These are phyloP conservation scores for Amanita jacksonii DNA, from an alignment of 768 basidiomycete genomes.

Conservation along the genomic window DNA sequence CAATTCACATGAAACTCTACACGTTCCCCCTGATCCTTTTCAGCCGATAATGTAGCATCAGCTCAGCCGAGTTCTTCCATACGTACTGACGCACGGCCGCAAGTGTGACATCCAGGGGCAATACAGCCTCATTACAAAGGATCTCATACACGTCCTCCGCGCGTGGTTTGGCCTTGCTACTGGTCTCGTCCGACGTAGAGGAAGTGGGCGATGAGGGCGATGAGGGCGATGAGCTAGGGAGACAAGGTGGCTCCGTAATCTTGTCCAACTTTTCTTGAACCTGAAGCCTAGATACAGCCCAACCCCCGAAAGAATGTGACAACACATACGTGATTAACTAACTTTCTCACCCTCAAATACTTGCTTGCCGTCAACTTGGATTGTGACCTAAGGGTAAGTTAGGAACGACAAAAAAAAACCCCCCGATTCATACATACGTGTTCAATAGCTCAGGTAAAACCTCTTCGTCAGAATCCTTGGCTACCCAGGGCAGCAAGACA, in stretches of 20 bases:
- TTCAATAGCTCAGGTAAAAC: constrained; percentile 76
- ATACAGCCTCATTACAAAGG: constrained; percentile 73
- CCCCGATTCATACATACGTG: constrained; percentile 44
- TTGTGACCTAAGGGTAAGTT: constrained; percentile 40
- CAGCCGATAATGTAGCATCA: constrained; percentile 69
- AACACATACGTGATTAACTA: constrained; percentile 63
- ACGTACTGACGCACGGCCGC: constrained; percentile 86
- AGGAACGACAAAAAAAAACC: constrained; percentile 5
- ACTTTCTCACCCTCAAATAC: constrained; percentile 77
- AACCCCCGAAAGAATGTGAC: background rate
- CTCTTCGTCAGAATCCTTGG: constrained; percentile 46
- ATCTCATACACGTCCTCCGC: constrained; percentile 79
- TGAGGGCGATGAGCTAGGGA: background rate
- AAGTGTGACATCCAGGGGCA: constrained; percentile 83
- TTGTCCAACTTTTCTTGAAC: constrained; percentile 79
- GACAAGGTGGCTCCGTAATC: constrained; percentile 14
- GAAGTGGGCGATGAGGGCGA: background rate
- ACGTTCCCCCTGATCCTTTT: constrained; percentile 17
- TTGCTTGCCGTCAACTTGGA: constrained; percentile 85
- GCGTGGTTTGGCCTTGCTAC: constrained; percentile 13
- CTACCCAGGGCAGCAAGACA: constrained; percentile 70
- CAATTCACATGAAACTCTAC: too few species aligned
- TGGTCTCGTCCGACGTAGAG: background rate
- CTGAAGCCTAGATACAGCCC: constrained; percentile 23
- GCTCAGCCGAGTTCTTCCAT: constrained; percentile 68